Evolutionary conservation across 1,284 basidiomycete species (phyloP).

Genomic region (Pascua guehoae): DNA sequence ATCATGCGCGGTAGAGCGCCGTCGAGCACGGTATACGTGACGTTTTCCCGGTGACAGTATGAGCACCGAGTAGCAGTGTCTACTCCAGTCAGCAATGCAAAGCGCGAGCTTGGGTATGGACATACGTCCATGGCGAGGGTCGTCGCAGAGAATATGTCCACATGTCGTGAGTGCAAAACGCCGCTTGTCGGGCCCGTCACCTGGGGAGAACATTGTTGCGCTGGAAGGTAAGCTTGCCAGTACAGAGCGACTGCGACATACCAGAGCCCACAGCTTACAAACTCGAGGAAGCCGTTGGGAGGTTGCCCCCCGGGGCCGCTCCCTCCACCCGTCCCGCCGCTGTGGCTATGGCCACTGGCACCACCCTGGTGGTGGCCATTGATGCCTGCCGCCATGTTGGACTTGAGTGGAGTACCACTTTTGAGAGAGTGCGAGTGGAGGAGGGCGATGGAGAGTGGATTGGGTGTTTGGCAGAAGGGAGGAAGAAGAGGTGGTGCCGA

Average conservation of each 20-base stretch:
- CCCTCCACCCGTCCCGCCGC: too few species aligned
- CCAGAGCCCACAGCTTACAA: conserved; percentile 33
- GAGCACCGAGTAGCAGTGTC: conserved; percentile 12
- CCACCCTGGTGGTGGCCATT: too few species aligned
- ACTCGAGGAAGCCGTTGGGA: conserved; percentile 27
- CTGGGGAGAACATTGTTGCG: background rate
- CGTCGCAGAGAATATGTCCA: conserved; percentile 39
- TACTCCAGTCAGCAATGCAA: background rate
- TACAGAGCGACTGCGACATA: conserved; percentile 5
- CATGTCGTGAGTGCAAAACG: conserved; percentile 42
- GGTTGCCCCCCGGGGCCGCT: too few species aligned
- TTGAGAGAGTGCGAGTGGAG: background rate
- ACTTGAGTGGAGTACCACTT: too few species aligned
- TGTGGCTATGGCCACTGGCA: too few species aligned
- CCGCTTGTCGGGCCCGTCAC: conserved; percentile 4
- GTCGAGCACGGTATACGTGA: conserved; percentile 12
- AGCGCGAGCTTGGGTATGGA: background rate
- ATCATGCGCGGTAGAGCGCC: conserved; percentile 2
- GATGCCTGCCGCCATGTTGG: too few species aligned
- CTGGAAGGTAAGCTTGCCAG: background rate
- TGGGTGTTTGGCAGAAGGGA: too few species aligned
- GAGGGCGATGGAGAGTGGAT: background rate
- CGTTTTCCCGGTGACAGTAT: conserved; percentile 13
- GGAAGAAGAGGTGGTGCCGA: too few species aligned
- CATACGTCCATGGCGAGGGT: conserved; percentile 27